A percentile compares a stretch with the other conserved stretches of the same genome.
Evolutionary conservation across 75 land plant species (phyloP).

Genomic region (Cryptomeria japonica): DNA sequence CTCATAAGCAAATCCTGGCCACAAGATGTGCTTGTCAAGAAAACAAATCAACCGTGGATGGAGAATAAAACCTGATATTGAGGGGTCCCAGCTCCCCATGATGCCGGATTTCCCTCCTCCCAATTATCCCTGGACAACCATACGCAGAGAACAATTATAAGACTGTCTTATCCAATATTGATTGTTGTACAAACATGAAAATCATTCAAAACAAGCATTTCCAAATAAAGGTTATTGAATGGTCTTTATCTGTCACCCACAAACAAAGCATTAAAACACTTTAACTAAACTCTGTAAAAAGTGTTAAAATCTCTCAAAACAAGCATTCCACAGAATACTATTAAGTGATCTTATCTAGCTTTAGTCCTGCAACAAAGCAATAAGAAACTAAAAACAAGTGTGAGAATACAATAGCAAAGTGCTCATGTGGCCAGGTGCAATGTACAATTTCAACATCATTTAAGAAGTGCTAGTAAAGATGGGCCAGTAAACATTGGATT

Average conservation of each 20-base stretch:
- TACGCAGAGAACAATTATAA: not conserved
- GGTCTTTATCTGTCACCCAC: not conserved
- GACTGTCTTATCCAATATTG: not conserved
- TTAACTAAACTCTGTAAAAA: not conserved
- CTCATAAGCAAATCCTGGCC: not conserved
- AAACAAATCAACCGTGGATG: not conserved
- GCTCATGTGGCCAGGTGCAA: too few species aligned
- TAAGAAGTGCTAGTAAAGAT: too few species aligned
- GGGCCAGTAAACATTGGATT: not conserved
- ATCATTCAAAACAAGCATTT: not conserved
- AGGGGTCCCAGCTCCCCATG: slow-evolving; percentile 71
- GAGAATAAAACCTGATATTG: slow-evolving; percentile 68
- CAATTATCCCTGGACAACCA: slow-evolving; percentile 66
- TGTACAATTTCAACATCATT: too few species aligned
- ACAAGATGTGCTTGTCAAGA: not conserved
- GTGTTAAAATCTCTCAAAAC: not conserved
- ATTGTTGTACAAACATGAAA: not conserved
- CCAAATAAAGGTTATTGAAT: not conserved
- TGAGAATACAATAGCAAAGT: not conserved
- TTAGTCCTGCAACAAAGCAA: too few species aligned
- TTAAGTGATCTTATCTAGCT: not conserved
- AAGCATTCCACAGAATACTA: not conserved
- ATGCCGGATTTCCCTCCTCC: slow-evolving; percentile 87
- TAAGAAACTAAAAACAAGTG: not conserved
- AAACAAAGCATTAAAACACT: not conserved